Conservation (phyloP, 2,329 filamentous ascomycete genomes). For the Zymoseptoria ardabiliae region DNA sequence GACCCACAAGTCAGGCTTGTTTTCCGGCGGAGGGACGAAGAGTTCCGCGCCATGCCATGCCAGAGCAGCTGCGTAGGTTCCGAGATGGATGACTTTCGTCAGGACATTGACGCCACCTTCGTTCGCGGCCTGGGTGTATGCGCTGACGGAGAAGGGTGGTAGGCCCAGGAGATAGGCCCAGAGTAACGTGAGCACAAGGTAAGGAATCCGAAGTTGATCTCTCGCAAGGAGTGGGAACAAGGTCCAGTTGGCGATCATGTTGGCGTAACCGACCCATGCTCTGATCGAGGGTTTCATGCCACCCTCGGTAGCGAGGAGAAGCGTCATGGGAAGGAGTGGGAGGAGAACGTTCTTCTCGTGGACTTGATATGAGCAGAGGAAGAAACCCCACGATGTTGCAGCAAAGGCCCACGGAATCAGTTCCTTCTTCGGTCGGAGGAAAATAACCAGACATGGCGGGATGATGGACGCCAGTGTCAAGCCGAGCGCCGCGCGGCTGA, state of each 20-base stretch:
- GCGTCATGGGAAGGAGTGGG: slow-evolving; percentile 85
- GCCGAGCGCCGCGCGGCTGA: slow-evolving; percentile 68
- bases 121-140: slow-evolving; percentile 42
- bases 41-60: slow-evolving; percentile 74
- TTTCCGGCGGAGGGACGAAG: slow-evolving; percentile 57
- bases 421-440: slow-evolving; percentile 68
- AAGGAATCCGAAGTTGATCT: slow-evolving; percentile 77
- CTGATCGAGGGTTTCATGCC: slow-evolving; percentile 70
- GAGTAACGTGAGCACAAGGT: slow-evolving; percentile 72
- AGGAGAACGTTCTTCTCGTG: slow-evolving; percentile 96
- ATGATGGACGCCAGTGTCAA: slow-evolving; percentile 70
- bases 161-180: slow-evolving; percentile 90
- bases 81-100: slow-evolving; percentile 61
- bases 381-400: slow-evolving; percentile 89
- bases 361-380: slow-evolving; percentile 94
- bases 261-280: slow-evolving; percentile 94
- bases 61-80: slow-evolving; percentile 70
- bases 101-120: slow-evolving; percentile 19
- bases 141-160: slow-evolving; percentile 65
- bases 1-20: slow-evolving; percentile 90
- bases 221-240: slow-evolving; percentile 85
- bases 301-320: slow-evolving; percentile 70
- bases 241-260: slow-evolving; percentile 82
- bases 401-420: slow-evolving; percentile 75
- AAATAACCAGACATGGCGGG: slow-evolving; percentile 71